Evolutionary conservation across 495 filamentous ascomycete species (phyloP), one percentile per base, ranked within the genome.

Genomic region (Hypoxylon perforatum): DNA sequence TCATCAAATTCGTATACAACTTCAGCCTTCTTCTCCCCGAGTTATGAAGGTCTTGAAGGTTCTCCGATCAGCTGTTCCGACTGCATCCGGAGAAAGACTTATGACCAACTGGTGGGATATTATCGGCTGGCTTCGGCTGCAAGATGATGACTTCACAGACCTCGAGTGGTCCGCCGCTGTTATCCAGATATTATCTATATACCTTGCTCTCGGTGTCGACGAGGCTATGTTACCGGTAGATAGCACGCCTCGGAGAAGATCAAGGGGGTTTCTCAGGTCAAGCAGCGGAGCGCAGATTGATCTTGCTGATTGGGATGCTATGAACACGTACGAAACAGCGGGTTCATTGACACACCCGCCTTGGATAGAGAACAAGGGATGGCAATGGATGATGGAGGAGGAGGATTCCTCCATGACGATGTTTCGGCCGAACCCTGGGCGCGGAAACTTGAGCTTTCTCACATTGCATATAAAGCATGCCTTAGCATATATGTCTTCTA

Each of bases 141-240:
- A 81, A 45, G 81, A 84, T 9, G 74, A 75, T 6, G 72, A 78
- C n/a, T 77, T 80, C 18, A 78, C 75, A 28, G 85, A 94, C 56
- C 46, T 78, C 2, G 94, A 97, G 70, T 97, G 92, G 92, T 91
- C 88, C 8, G 88, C 91, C 4, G 78, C 92, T 48, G 86, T 92
- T 4, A 81, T 95, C 46, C 83, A 90, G 3, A 67, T 97, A 1
- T 88, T 96, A 63, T 67, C 83, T 12, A 75, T 78, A 45, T 81
- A 77, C 55, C 65, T 84, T n/a, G 77, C 72, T 33, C 58, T 84
- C 6, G 76, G 76, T 2, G 18, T 69, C 19, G 60, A 70, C 4
- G 54, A 72, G 15, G 19, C 63, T 35, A 66, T 59, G n/a, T 8
- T 62, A 9, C 61, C 60, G 21, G 57, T 36, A 14, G 66, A 60